Base-by-base conservation (phyloP, 139 green algal species). In the Coelastrella sp. region DNA sequence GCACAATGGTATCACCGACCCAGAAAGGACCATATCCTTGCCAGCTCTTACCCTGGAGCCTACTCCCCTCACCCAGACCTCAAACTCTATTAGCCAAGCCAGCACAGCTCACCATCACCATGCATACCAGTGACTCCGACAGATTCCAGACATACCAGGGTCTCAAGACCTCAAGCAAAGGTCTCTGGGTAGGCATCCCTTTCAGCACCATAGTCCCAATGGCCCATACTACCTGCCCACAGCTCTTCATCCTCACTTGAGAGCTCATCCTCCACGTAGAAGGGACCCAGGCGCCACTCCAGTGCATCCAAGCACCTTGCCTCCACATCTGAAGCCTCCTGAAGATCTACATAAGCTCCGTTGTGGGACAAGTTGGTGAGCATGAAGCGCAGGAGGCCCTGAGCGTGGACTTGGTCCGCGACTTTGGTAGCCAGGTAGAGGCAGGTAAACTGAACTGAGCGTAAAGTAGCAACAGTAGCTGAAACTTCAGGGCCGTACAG, bases 351-450 rank as follows among this genome's bases (percentile, higher is more conserved):
- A 15, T 57, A 27, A 4, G 17, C 13, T 41, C 62, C 51, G 6
- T 68, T 37, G 32, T 62, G 38, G 32, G 30, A 45, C 15, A 88
- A 40, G 25, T 57, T 35, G 35, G 48, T 75, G 2, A 92, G 84
- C 51, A 92, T 90, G 76, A 79, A 88, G 68, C 89, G 11, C 34
- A 74, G 66, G 3, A 74, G 78, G 41, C 78, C 60, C 59, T 64
- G n/a, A 2, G 78, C 78, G 27, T 84, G 60, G 19, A 82, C 53
- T 40, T 82, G 85, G 77, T 90, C 89, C 35, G 86, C 86, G 1
- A 90, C 60, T 64, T 92, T 92, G 77, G 86, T 89, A 53, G 89
- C 86, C 11, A 92, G 81, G 86, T 88, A 92, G n/a, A 89, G 69
- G 82, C 89, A 92, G 3, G 89, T 89, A 69, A 92, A 90, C 69